A percentile compares a stretch with the other conserved stretches of the same genome.
Evolutionary conservation across 108 stramenopile genomes (phyloP).

Genomic region (Stephanodiscus minutulus): DNA sequence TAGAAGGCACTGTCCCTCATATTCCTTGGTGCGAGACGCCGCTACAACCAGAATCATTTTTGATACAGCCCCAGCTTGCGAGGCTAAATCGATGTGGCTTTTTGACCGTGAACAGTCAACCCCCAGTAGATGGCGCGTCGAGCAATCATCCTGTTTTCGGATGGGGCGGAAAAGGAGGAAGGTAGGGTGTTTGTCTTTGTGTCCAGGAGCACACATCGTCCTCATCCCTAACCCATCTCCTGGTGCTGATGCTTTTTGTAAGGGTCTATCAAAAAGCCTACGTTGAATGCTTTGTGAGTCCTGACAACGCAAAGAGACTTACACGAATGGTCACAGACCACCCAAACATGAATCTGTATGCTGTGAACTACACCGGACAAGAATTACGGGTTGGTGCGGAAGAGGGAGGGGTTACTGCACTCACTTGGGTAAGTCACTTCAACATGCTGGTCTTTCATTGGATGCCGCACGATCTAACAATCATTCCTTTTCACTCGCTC

Average conservation of each 20-base stretch:
- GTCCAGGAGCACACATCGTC: neutral
- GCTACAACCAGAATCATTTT: conserved; percentile 89
- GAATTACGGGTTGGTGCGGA: conserved; percentile 59
- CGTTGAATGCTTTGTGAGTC: conserved; percentile 94
- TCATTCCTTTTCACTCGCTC: too few species aligned
- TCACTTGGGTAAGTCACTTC: conserved; percentile 97
- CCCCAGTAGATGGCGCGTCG: conserved; percentile 85
- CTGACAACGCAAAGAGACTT: conserved; percentile 63
- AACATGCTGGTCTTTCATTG: conserved; percentile 55
- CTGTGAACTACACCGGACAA: conserved; percentile 70
- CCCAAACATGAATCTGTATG: conserved; percentile 80
- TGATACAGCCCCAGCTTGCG: conserved; percentile 79
- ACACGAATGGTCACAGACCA: conserved; percentile 61
- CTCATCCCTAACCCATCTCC: neutral
- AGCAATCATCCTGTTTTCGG: conserved; percentile 86
- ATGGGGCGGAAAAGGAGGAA: conserved; percentile 93
- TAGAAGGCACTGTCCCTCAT: conserved; percentile 89
- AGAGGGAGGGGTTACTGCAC: conserved; percentile 74
- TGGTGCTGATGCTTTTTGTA: neutral
- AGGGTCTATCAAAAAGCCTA: conserved; percentile 97
- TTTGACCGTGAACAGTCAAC: conserved; percentile 95
- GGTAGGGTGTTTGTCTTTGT: neutral
- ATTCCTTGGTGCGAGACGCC: conserved; percentile 97
- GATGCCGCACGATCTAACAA: too few species aligned
- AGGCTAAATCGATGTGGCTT: conserved; percentile 86